Evolutionary conservation across 306 rosid genomes (phyloP).

Genomic region (Ormosia semicastrata): DNA sequence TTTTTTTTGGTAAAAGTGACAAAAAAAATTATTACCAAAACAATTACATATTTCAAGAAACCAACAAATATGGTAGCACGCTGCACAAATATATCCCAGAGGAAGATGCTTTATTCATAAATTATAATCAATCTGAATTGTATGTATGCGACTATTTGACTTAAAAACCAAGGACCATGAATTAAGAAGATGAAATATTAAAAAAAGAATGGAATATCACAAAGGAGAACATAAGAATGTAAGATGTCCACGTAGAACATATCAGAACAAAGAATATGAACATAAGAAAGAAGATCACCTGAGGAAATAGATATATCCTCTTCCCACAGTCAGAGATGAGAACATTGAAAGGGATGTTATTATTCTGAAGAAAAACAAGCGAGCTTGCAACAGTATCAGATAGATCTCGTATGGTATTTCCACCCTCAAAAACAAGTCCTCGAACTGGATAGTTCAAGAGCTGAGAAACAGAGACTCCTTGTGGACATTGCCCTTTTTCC

Average conservation of each 20-base stretch:
- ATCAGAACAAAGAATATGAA: not conserved
- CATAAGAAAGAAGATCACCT: constrained; percentile 16
- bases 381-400: constrained; percentile 59
- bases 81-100: not conserved
- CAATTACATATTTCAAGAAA: not conserved
- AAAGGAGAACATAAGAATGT: not conserved
- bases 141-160: not conserved
- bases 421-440: constrained; percentile 75
- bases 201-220: not conserved
- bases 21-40: not conserved
- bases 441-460: constrained; percentile 63
- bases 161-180: not conserved
- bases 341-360: constrained; percentile 73
- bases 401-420: constrained; percentile 41
- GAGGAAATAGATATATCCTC: constrained; percentile 42
- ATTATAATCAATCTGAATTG: not conserved
- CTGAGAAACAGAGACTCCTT: constrained; percentile 50
- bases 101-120: not conserved
- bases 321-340: constrained; percentile 69
- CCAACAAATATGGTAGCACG: not conserved
- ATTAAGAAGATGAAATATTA: not conserved
- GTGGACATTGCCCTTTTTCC: not conserved
- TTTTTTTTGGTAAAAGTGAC: not conserved
- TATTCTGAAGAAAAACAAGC: constrained; percentile 65
- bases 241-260: not conserved